Evolutionary conservation across 1,284 basidiomycete genomes (phyloP), one percentile per base, ranked within the genome.

Genomic region (Blastosporella zonata): DNA sequence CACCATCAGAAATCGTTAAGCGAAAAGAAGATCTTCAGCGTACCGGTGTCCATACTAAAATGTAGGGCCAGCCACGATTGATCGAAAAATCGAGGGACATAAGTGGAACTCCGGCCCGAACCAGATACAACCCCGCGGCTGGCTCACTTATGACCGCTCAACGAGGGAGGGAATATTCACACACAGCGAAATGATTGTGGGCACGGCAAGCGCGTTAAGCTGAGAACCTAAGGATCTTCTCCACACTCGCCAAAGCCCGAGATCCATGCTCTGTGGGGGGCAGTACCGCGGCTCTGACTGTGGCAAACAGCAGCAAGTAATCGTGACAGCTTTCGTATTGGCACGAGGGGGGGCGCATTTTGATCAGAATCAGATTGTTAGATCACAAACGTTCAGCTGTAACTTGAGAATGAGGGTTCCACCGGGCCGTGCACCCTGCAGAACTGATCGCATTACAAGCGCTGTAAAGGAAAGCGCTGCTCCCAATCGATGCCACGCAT

Each of bases 161-260:
- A 29, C 17, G 5, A 25, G 21, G 35, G 35, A 39, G 41, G 35
- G 27, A 43, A 38, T 29, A 31, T 20, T 36, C 31, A 25, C 33
- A 18, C 33, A 10, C 18, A 23, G 42, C 28, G 18, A 42, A 22
- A 43, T 42, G 13, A n/a, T 22, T 20, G 31, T 13, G 21, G 17
- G 33, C 41, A 34, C 31, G 23, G 23, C 25, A 28, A n/a, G 33
- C 12, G 20, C 43, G 7, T 12, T 31, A 12, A 12, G 29, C 29
- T 13, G 12, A 31, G 29, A 44, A 34, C 15, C 36, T 35, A 34
- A 49, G 41, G 41, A 45, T 18, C 36, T 45, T 45, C 48, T 45
- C 20, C 20, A 43, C n/a, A 17, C 13, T 25, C 48, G 48, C 48
- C 34, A 50, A 50, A 50, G 36, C 29, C 48, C 48, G 48, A 45